Evolutionary conservation across 495 filamentous ascomycete genomes (phyloP), one percentile per base, ranked within the genome.

Genomic region (Aspergillus haitiensis): DNA sequence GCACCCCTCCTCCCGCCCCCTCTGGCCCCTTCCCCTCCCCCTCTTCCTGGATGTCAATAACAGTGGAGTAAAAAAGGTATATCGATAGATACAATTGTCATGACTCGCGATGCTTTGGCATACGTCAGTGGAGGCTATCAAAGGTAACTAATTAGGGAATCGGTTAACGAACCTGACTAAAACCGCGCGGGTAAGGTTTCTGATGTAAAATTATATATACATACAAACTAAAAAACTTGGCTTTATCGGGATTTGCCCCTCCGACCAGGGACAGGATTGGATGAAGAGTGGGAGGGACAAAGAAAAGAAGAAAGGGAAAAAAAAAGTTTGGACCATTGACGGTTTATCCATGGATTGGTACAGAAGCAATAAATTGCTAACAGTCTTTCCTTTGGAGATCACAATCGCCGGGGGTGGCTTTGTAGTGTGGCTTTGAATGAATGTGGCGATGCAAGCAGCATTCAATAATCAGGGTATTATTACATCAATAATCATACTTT

Each of bases 71-170:
- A 27, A 27, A 36, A 39, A 2, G 42, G 18, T 33, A 27, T 9
- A 40, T 53, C 32, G 56, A 59, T 40, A 59, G 21, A 27, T 27
- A 15, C 3, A 12, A 13, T 10, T 11, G 32, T 15, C 35, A 59
- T 53, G 49, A 45, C 49, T 54, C 49, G 57, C n/a, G 31, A 36
- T 27, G 36, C 36, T 15, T 44, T 52, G 27, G 46, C 12, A 9
- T 45, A 50, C n/a, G 36, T 51, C 3, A 8, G 13, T 50, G 10
- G 46, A 6, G 55, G 15, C 13, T 21, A 50, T 10, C 16, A 7
- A 55, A 16, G 42, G 27, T 13, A 47, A 8, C 16, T 16, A 21
- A 18, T 10, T 15, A 47, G 11, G 9, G 0, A 21, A 47, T 47
- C 21, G 2, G 44, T 21, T 21, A 21, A 18, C 44, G 7, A 47